These are phyloP conservation scores for Pythium scleroteichum DNA, from an alignment of 352 stramenopile species.

Conservation along the genomic window DNA sequence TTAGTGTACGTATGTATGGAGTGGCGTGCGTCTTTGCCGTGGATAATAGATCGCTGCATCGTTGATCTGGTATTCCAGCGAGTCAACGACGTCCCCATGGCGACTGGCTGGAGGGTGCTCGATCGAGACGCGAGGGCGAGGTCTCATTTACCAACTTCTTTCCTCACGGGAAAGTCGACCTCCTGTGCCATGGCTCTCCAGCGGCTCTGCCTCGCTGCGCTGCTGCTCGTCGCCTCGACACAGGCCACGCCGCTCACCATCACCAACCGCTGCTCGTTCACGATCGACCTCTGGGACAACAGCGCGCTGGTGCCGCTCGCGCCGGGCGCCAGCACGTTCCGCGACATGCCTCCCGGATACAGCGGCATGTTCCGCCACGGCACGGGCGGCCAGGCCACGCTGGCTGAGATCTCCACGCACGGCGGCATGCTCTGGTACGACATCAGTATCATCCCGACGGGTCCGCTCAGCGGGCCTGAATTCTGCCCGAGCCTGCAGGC, in stretches of 20 bases:
- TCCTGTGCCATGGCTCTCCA: neutral
- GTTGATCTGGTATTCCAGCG: too few species aligned
- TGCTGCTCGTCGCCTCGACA: neutral
- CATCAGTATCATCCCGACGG: slow-evolving; percentile 77
- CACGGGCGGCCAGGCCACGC: slow-evolving; percentile 22
- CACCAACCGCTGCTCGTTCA: slow-evolving; percentile 22
- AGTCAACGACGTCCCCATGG: too few species aligned
- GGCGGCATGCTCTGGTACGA: slow-evolving; percentile 59
- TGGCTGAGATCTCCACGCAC: slow-evolving; percentile 49
- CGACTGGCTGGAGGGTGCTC: too few species aligned
- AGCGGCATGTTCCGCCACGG: slow-evolving; percentile 29
- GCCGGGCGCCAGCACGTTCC: slow-evolving; percentile 4
- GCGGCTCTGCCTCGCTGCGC: neutral
- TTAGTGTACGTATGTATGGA: too few species aligned
- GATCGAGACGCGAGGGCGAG: too few species aligned
- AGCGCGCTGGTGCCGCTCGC: neutral
- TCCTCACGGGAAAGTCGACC: neutral
- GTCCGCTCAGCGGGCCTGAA: slow-evolving; percentile 49
- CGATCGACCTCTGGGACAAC: slow-evolving; percentile 30
- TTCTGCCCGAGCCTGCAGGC: slow-evolving; percentile 53
- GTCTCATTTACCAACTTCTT: neutral
- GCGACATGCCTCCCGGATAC: slow-evolving; percentile 5
- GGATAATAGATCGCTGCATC: too few species aligned
- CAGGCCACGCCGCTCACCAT: slow-evolving; percentile 17
- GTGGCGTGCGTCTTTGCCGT: too few species aligned